Percentiles rank a stretch among this genome's conserved stretches.
Evolutionary conservation across 306 rosid genomes (phyloP).

Genomic region (Lotus japonicus): DNA sequence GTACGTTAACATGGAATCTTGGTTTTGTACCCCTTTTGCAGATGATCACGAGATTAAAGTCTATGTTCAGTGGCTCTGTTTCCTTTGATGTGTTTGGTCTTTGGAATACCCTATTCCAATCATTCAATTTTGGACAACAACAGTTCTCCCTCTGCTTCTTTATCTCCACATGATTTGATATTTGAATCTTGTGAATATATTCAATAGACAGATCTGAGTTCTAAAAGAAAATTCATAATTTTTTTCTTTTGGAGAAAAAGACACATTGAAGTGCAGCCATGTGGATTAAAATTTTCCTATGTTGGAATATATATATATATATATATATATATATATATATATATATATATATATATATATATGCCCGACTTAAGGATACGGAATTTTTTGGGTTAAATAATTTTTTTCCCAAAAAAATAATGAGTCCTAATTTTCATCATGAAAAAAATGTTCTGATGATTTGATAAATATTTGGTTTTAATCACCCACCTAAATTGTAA

Average conservation of each 20-base stretch:
- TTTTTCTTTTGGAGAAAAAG: not conserved
- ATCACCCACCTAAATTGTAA: no score
- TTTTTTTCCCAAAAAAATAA: no score
- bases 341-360: no score
- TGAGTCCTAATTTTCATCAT: no score
- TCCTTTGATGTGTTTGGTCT: conserved; percentile 6
- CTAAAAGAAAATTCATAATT: no score
- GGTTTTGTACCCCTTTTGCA: conserved; percentile 26
- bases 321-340: no score
- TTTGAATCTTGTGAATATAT: conserved; percentile 17
- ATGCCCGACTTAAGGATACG: no score
- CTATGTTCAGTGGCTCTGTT: conserved; percentile 1
- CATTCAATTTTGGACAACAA: conserved; percentile 23
- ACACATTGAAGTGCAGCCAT: no score
- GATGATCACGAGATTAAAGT: conserved; percentile 28
- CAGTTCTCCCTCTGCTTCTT: not conserved
- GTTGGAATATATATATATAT: no score
- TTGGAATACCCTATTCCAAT: conserved; percentile 6
- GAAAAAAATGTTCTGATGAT: no score
- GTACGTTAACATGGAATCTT: conserved; percentile 27
- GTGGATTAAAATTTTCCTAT: not conserved
- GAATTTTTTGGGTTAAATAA: no score
- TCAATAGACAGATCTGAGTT: conserved; percentile 12
- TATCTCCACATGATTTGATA: conserved; percentile 5
- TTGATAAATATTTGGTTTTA: no score